Conservation (phyloP, 139 green algal species). For the Haematococcus lacustris region DNA sequence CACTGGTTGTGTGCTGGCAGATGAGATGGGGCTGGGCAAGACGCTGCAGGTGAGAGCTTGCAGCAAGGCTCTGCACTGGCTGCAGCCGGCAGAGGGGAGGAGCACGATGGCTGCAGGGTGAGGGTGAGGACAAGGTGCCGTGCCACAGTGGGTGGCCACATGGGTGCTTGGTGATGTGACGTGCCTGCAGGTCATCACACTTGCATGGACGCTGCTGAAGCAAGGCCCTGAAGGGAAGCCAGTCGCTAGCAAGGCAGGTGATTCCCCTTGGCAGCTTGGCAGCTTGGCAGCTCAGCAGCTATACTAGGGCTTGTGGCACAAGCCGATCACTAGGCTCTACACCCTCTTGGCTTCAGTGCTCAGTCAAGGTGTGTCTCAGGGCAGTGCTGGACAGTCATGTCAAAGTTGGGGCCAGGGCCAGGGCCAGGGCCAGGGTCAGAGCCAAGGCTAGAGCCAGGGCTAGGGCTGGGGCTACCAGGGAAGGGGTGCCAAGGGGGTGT, state of each 20-base stretch:
- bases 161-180: too few species aligned
- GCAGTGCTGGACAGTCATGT: background rate
- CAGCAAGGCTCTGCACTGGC: too few species aligned
- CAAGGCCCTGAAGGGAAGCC: conserved; percentile 34
- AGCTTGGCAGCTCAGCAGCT: background rate
- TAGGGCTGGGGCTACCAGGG: too few species aligned
- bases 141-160: too few species aligned
- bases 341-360: background rate
- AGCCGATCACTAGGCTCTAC: background rate
- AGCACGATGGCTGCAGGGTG: too few species aligned
- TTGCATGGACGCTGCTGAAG: conserved; percentile 70
- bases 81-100: too few species aligned
- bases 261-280: background rate
- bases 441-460: background rate
- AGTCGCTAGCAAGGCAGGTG: conserved; percentile 14
- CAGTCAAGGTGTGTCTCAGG: background rate
- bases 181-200: conserved; percentile 39
- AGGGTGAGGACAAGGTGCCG: too few species aligned
- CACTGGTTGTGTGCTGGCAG: conserved; percentile 66
- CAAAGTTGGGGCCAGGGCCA: background rate
- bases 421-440: background rate
- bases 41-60: conserved; percentile 50
- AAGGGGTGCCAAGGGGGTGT: too few species aligned
- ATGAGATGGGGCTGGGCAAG: conserved; percentile 55
- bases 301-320: background rate